phyloP scores from a whole-genome alignment of 768 basidiomycete species.

The Xerocomellus chrysenteron region DNA sequence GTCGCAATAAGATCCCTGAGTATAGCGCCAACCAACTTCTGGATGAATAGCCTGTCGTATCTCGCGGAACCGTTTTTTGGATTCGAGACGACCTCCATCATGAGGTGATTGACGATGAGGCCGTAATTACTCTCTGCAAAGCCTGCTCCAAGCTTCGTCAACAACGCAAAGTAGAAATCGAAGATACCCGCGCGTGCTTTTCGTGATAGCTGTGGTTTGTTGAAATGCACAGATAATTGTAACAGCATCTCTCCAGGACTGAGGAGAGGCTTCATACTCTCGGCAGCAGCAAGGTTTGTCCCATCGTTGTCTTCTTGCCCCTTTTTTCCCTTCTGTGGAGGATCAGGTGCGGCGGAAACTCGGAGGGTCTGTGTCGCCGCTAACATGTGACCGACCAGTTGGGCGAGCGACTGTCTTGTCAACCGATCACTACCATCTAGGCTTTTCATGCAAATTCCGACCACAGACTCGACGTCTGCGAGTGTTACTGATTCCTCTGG shows the following conservation, averaged over 20 bases:
- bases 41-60: slow-evolving; percentile 72
- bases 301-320: slow-evolving; percentile 61
- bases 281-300: slow-evolving; percentile 43
- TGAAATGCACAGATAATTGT: slow-evolving; percentile 80
- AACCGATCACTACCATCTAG: slow-evolving; percentile 82
- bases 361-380: slow-evolving; percentile 78
- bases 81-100: slow-evolving; percentile 71
- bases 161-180: slow-evolving; percentile 80
- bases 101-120: slow-evolving; percentile 73
- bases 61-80: slow-evolving; percentile 54
- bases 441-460: slow-evolving; percentile 64
- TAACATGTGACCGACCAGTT: slow-evolving; percentile 80
- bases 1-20: slow-evolving; percentile 86
- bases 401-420: slow-evolving; percentile 77
- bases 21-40: slow-evolving; percentile 73
- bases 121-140: slow-evolving; percentile 86
- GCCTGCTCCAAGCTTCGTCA: slow-evolving; percentile 67
- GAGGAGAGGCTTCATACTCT: slow-evolving; percentile 66
- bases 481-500: slow-evolving; percentile 53
- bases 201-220: slow-evolving; percentile 64
- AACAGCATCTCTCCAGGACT: slow-evolving; percentile 76
- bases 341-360: slow-evolving; percentile 43
- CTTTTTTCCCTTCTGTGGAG: slow-evolving; percentile 61
- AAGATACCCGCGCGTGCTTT: slow-evolving; percentile 82
- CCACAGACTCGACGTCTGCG: slow-evolving; percentile 75